These are phyloP conservation scores for Multifurca ochricompacta DNA, from an alignment of 768 basidiomycete genomes.

Conservation along the genomic window DNA sequence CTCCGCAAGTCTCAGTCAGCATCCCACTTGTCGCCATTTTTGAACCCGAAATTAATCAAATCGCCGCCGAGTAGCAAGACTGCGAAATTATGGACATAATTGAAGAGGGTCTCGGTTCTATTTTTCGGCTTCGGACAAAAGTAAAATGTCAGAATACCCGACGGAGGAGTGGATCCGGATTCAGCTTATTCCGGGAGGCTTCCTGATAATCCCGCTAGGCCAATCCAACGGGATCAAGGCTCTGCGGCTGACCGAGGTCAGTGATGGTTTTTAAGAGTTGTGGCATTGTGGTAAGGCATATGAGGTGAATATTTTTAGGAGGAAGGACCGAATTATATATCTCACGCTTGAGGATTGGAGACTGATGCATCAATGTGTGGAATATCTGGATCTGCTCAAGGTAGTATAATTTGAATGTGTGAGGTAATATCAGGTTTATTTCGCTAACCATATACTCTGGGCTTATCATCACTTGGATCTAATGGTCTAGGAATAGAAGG, in stretches of 20 bases:
- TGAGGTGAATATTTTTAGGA: no score
- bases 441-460: no score
- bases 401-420: not conserved
- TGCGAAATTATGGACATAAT: slow-evolving; percentile 82
- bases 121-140: not conserved
- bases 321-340: slow-evolving; percentile 91
- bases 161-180: slow-evolving; percentile 78
- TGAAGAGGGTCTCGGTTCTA: slow-evolving; percentile 68
- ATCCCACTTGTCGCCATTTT: slow-evolving; percentile 53
- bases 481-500: no score
- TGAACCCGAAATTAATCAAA: slow-evolving; percentile 45
- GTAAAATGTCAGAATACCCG: slow-evolving; percentile 42
- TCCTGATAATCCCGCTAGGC: slow-evolving; percentile 83
- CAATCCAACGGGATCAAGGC: slow-evolving; percentile 64
- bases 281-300: no score
- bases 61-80: slow-evolving; percentile 58
- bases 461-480: no score
- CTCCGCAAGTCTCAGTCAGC: slow-evolving; percentile 48
- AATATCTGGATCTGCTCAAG: slow-evolving; percentile 42
- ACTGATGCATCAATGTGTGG: slow-evolving; percentile 53
- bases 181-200: slow-evolving; percentile 66
- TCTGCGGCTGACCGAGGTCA: slow-evolving; percentile 77
- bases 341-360: slow-evolving; percentile 53
- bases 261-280: not conserved
- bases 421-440: no score